Evolutionary conservation across 371 early-diverging fungal species (phyloP).

Genomic region (Mortierella sp.): DNA sequence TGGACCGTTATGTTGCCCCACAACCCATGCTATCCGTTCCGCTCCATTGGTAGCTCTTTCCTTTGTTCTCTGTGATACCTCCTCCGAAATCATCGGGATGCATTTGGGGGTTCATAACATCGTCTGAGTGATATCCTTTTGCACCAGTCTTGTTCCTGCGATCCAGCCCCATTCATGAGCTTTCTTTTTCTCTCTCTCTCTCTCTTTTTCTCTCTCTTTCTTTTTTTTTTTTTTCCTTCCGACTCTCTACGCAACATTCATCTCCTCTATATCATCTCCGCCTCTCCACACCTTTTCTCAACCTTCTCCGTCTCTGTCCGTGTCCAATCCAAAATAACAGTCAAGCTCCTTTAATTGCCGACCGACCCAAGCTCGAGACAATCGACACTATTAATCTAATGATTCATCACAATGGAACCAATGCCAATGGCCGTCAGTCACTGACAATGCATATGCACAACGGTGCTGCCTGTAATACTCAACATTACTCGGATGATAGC

Average conservation of each 20-base stretch:
- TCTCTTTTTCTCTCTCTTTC: slow-evolving; percentile 6
- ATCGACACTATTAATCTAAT: slow-evolving; percentile 55
- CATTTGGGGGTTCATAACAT: too few relatives aligned
- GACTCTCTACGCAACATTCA: not conserved
- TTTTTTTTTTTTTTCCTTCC: slow-evolving; percentile 4
- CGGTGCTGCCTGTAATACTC: not conserved
- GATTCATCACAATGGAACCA: slow-evolving; percentile 31
- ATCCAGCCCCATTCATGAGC: slow-evolving; percentile 20
- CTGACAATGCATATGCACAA: slow-evolving; percentile 13
- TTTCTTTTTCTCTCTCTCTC: slow-evolving; percentile 8
- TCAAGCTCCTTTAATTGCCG: slow-evolving; percentile 48
- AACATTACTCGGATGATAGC: slow-evolving; percentile 28
- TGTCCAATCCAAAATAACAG: slow-evolving; percentile 9
- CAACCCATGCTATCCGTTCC: slow-evolving; percentile 10
- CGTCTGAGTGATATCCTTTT: too few relatives aligned
- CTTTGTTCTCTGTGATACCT: not conserved
- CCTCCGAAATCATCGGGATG: not conserved
- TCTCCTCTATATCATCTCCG: not conserved
- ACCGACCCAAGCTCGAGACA: slow-evolving; percentile 51
- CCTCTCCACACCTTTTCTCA: not conserved
- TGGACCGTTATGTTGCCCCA: slow-evolving; percentile 1
- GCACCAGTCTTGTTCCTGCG: too few relatives aligned
- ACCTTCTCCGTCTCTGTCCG: slow-evolving; percentile 1
- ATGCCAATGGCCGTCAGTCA: slow-evolving; percentile 14
- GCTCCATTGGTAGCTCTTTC: not conserved